Percentiles rank a stretch among this genome's conserved stretches.
phyloP scores from a whole-genome alignment of 2,329 filamentous ascomycete species.

The Colletotrichum incanum region DNA sequence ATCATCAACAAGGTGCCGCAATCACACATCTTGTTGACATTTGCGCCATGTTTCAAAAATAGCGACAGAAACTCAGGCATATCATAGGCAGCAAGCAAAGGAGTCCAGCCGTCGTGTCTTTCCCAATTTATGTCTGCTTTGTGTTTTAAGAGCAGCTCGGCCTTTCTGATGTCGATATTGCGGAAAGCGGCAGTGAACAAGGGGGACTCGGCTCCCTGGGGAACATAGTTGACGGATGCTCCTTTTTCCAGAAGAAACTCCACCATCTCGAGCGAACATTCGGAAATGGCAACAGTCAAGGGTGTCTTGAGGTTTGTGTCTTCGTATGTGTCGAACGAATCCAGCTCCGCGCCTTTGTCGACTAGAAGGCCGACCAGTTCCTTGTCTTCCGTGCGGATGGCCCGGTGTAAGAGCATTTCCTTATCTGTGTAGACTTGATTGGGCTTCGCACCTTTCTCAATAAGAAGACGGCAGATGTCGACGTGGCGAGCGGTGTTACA shows the following conservation, averaged over 20 bases:
- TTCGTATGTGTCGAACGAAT: background rate
- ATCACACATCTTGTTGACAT: background rate
- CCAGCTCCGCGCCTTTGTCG: background rate
- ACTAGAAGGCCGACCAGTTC: background rate
- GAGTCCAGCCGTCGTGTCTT: background rate
- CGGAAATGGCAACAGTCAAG: background rate
- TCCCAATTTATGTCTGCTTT: background rate
- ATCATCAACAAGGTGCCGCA: background rate
- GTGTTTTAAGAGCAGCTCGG: background rate
- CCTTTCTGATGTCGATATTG: background rate
- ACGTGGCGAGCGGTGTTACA: background rate
- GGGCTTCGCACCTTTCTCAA: background rate
- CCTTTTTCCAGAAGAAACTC: background rate
- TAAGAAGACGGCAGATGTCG: background rate
- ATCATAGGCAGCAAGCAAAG: background rate
- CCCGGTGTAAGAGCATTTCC: background rate
- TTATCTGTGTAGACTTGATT: background rate
- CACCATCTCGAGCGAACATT: background rate
- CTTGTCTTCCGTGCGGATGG: background rate
- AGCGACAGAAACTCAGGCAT: background rate
- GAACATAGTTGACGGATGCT: background rate
- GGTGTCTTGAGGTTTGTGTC: background rate
- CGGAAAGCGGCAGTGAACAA: background rate
- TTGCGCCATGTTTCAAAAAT: background rate
- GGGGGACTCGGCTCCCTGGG: background rate